Evolutionary conservation across 176 grass and related monocot species (phyloP), one percentile per base, ranked within the genome.

Genomic region (Rhynchospora pubera): DNA sequence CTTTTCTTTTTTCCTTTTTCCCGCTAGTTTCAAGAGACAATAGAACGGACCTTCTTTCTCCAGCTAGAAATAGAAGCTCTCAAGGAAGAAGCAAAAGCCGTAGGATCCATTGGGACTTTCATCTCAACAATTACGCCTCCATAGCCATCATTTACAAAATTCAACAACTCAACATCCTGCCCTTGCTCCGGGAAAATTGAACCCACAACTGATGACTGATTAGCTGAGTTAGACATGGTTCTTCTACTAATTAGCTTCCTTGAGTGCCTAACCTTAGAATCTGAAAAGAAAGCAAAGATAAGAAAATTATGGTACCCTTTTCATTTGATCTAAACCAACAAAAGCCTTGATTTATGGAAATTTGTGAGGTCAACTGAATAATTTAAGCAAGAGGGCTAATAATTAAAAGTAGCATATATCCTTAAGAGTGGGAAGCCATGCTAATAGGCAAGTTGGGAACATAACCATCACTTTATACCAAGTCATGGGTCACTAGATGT

Each of bases 61-160:
- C 94, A 97, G 77, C 85, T 84, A 0, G 75, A 84, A 23, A 97
- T 68, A 5, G 87, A 89, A 26, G 83, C 89, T 91, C 89, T 86
- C 58, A 97, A 85, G 15, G 88, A 94, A 83, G 85, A 85, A 47
- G 85, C 85, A 73, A 92, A 97, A 24, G 48, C 57, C 78, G 55
- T 28, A 5, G 94, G 85, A 66, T 97, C 91, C 90, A 97, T 94
- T 0, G 85, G 87, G 10, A 6, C 1, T 21, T 68, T 81, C 87
- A 97, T 88, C 82, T 97, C 88, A 81, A 97, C 60, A 57, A 97
- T 94, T 43, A 97, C 62, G 9, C 94, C 94, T 63, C 87, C 90
- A 85, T 94, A 88, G 23, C 86, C 72, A 68, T 97, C 94, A 81
- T 94, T 69, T 62, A 92, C 85, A 15, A 91, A 86, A 3, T 85